Base-by-base conservation (phyloP, 2,329 filamentous ascomycete species). In the Fusarium metavorans region DNA sequence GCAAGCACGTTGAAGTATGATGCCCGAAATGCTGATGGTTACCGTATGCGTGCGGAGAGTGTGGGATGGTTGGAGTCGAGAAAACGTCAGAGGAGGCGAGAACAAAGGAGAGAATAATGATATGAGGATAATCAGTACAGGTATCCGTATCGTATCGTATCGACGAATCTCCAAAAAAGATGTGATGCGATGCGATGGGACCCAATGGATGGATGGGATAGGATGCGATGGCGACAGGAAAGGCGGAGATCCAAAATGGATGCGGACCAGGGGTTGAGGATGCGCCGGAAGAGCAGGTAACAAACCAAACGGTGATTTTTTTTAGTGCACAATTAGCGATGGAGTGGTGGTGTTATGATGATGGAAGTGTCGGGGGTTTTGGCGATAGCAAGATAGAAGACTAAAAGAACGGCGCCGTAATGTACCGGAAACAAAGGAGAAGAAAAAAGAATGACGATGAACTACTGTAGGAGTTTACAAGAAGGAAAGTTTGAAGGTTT, bases 11-110 rank as follows among this genome's bases (percentile, higher is more conserved):
- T 71, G 50, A 50, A 70, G 61, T 56, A 73, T 59, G 62, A 64
- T 67, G 70, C 50, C 66, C 63, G 62, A 72, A 68, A 68, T 74
- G 72, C 60, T 74, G 72, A 72, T 74, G 72, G 57, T 69, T 74
- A 61, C 72, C 71, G 71, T 50, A 74, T 74, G 68, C 58, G 71
- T 74, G 63, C 61, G 62, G 27, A 45, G 37, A 27, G 27, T 45
- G 56, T 37, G 64, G 68, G 54, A 72, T 64, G 48, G 30, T 64
- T 74, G 60, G 25, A n/a, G 64, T 68, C 48, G 61, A 54, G 35
- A 59, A 45, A 65, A 64, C 60, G 66, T 75, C 70, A 71, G 66
- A 73, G 50, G 64, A 63, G 41, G 64, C 16, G 30, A 35, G 64
- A 43, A 68, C 58, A 73, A 43, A 65, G 32, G 32, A 32, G 16